These are phyloP conservation scores for Agaricus sinodeliciosus DNA, from an alignment of 768 basidiomycete genomes.

Conservation along the genomic window DNA sequence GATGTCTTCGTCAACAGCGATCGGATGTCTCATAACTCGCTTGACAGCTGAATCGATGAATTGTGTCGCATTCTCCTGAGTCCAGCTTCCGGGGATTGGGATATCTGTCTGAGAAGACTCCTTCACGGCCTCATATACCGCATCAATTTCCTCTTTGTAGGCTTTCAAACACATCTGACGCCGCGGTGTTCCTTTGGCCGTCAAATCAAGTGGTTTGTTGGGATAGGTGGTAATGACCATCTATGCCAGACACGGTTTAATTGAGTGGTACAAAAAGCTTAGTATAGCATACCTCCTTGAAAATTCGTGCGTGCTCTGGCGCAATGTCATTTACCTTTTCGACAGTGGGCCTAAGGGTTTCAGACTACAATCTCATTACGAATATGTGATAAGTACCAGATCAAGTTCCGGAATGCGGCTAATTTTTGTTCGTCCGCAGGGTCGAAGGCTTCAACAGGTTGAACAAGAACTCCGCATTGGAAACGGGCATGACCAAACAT, in stretches of 20 bases:
- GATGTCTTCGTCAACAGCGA: conserved; percentile 28
- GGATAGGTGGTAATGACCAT: conserved; percentile 33
- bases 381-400: neutral
- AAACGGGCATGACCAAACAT: conserved; percentile 36
- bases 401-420: conserved; percentile 23
- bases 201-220: conserved; percentile 27
- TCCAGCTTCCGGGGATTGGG: conserved; percentile 20
- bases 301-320: conserved; percentile 30
- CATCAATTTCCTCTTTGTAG: conserved; percentile 34
- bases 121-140: conserved; percentile 26
- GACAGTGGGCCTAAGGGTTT: conserved; percentile 29
- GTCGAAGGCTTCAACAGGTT: conserved; percentile 28
- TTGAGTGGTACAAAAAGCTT: neutral
- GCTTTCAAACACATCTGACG: conserved; percentile 29
- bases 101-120: conserved; percentile 22
- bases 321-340: conserved; percentile 25
- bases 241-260: conserved; percentile 15
- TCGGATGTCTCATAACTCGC: conserved; percentile 20
- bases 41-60: conserved; percentile 18
- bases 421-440: conserved; percentile 21
- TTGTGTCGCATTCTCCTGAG: neutral
- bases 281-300: conserved; percentile 31
- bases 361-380: neutral
- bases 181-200: conserved; percentile 23
- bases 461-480: conserved; percentile 32